Evolutionary conservation across 2,329 filamentous ascomycete genomes (phyloP), one percentile per base, ranked within the genome.

Genomic region (Beauveria rudraprayagi): DNA sequence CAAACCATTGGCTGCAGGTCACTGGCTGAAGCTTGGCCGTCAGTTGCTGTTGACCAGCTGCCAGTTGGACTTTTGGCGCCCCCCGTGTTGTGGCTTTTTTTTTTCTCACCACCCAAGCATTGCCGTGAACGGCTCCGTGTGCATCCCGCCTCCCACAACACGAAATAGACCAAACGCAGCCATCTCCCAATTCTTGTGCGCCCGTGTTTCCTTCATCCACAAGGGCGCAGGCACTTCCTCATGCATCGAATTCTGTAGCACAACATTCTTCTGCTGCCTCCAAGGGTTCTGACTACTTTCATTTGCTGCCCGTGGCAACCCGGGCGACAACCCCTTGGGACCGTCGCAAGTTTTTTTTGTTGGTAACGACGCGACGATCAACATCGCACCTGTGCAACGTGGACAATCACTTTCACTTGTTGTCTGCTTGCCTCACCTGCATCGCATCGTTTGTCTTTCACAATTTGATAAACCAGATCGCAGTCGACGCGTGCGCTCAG

Each of bases 71-170:
- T 17, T 24, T 28, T 44, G 43, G 11, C 44, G n/a, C 52, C 17
- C 52, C 52, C 51, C 51, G 28, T 48, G 50, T 54, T 52, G 59
- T 55, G 51, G 59, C 59, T 47, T 54, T 61, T 60, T 54, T 60
- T 56, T 43, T 56, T 50, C 52, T 47, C 26, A 43, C 51, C 43
- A 52, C 26, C 34, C 16, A 34, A 19, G 41, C 28, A 14, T 28
- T 48, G 17, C 41, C 9, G 44, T 40, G 50, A 60, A 46, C 57
- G 47, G 26, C 47, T 53, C 24, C 48, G 37, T 51, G 46, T 51
- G 48, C 57, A 51, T 37, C 34, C 55, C 34, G 48, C 40, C 37
- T 56, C 37, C 56, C 56, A 60, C 56, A 60, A 60, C 56, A 53
- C 56, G 47, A 60, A 43, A 52, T 6, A 14, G 11, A 14, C 11